These are phyloP conservation scores for Nissolia schottii DNA, from an alignment of 306 rosid species.

Conservation along the genomic window DNA sequence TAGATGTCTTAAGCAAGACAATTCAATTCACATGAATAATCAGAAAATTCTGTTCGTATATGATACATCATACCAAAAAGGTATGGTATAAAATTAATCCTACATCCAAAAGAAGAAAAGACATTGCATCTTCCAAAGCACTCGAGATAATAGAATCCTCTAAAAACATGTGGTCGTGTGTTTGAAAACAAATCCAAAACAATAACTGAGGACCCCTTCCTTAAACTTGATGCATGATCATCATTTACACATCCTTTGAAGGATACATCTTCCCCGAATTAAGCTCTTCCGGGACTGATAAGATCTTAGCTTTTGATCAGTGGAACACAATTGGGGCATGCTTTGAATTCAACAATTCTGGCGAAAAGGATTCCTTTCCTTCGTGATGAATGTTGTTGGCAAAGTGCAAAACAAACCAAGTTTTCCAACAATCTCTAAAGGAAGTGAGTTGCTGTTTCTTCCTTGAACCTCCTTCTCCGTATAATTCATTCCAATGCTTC, in stretches of 20 bases:
- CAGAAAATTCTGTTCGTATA: constrained; percentile 28
- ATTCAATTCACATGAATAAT: constrained; percentile 9
- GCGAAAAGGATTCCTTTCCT: constrained; percentile 22
- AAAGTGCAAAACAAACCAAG: constrained; percentile 5
- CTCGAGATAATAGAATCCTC: constrained; percentile 32
- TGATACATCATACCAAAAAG: constrained; percentile 31
- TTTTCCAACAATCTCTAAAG: constrained; percentile 39
- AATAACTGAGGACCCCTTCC: constrained; percentile 35
- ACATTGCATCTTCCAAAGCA: constrained; percentile 37
- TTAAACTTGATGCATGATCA: constrained; percentile 26
- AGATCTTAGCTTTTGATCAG: background rate
- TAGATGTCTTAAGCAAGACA: background rate
- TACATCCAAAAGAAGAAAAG: constrained; percentile 25
- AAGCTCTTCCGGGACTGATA: constrained; percentile 18
- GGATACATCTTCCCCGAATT: background rate
- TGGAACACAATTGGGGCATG: background rate
- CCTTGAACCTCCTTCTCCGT: constrained; percentile 96
- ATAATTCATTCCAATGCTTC: constrained; percentile 87
- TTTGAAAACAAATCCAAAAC: constrained; percentile 16
- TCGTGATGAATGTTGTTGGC: constrained; percentile 17
- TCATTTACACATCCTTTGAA: background rate
- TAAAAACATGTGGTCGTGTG: constrained; percentile 10
- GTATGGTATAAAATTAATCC: constrained; percentile 20
- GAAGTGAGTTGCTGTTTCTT: constrained; percentile 93
- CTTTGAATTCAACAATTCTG: constrained; percentile 15